Percentiles rank a stretch among this genome's conserved stretches.
These are phyloP conservation scores for Lumnitzera racemosa DNA, from an alignment of 345 rosid species.

Conservation along the genomic window DNA sequence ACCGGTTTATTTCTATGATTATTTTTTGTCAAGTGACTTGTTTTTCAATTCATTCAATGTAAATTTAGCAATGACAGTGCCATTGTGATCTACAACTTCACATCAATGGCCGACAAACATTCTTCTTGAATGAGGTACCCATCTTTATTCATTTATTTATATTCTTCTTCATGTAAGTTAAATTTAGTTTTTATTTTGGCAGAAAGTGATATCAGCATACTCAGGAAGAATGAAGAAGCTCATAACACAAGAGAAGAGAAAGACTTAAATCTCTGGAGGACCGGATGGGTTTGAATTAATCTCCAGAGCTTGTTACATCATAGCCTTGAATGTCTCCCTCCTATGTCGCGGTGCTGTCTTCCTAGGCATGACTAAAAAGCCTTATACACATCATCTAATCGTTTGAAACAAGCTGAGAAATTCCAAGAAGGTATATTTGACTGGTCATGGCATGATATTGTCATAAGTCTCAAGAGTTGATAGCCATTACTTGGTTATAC, in stretches of 20 bases:
- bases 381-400: conserved; percentile 25
- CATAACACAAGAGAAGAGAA: conserved; percentile 31
- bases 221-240: conserved; percentile 50
- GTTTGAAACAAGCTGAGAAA: conserved; percentile 40
- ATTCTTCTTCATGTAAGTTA: too few relatives aligned
- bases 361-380: conserved; percentile 59
- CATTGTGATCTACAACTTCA: conserved; percentile 8
- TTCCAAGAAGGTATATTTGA: conserved; percentile 48
- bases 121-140: too few relatives aligned
- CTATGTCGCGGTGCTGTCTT: conserved; percentile 51
- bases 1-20: too few relatives aligned
- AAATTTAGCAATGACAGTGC: conserved; percentile 3
- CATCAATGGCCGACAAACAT: conserved; percentile 5
- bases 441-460: conserved; percentile 57
- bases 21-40: too few relatives aligned
- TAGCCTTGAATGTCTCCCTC: conserved; percentile 39
- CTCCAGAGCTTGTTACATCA: conserved; percentile 62
- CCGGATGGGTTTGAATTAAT: conserved; percentile 22
- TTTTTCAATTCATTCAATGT: conserved; percentile 3
- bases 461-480: conserved; percentile 47
- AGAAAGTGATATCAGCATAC: conserved; percentile 45
- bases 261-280: conserved; percentile 27
- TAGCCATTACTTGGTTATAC: conserved; percentile 43
- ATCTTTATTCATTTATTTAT: too few relatives aligned
- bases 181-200: conserved; percentile 5